Evolutionary conservation across 1,284 basidiomycete species (phyloP), one percentile per base, ranked within the genome.

Genomic region (Irpex lacteus): DNA sequence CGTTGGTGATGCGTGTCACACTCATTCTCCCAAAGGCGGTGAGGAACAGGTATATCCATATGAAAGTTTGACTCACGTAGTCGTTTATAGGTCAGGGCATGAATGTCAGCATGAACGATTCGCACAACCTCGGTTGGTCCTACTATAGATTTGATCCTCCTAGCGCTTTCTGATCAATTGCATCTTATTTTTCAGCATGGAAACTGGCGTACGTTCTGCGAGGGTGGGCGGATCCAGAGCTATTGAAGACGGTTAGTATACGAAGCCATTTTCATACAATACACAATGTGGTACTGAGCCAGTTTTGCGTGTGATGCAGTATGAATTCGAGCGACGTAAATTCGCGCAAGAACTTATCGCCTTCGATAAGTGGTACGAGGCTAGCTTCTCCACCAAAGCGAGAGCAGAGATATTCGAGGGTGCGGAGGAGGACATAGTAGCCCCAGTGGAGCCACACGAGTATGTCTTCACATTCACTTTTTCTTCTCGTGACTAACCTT

Each of bases 61-160:
- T 18, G 19, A 18, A n/a, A 53, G 8, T 26, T 18, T 53, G 4
- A 53, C 50, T 53, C 19, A 53, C 18, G 21, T 19, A 5, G 15
- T 9, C 15, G 21, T 53, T 26, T 3, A n/a, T 19, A 53, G 85
- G 90, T 82, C 78, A 85, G 70, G 86, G 86, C 0, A 87, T 87
- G 85, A 88, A 89, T 68, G 85, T 84, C 1, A 90, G 90, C 69
- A 93, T 94, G 90, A 91, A 89, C 66, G 92, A 95, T 71, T 85
- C 88, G 8, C 91, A 91, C 69, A 94, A 94, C 70, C 81, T 94
- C 15, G 81, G 88, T 86, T 49, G 18, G 50, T 8, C 73, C 68
- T 15, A 18, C 6, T n/a, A 15, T 37, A 1, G 15, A 34, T 53
- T 18, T 26, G 15, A 18, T 4, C 4, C 5, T 53, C 32, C 6